phyloP scores from a whole-genome alignment of 2,329 filamentous ascomycete species.

The Colletotrichum falcatum region DNA sequence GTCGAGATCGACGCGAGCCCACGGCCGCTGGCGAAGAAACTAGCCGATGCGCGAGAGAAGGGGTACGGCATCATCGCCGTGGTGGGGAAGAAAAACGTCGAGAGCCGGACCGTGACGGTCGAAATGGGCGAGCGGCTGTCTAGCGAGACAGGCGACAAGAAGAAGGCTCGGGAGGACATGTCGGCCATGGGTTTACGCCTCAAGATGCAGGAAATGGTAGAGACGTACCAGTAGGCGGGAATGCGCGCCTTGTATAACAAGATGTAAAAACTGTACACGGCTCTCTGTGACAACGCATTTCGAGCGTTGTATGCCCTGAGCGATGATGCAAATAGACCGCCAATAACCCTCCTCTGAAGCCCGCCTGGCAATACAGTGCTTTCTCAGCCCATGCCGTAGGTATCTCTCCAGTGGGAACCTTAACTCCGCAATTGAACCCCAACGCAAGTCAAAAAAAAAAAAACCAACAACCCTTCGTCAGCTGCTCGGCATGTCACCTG shows the following conservation, averaged over 20 bases:
- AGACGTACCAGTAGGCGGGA: constrained; percentile 58
- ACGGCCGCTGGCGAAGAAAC: constrained; percentile 74
- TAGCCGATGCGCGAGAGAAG: constrained; percentile 76
- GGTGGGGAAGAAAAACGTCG: constrained; percentile 74
- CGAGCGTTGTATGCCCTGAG: constrained; percentile 1
- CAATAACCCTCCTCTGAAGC: constrained; percentile 3
- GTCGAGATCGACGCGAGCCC: constrained; percentile 78
- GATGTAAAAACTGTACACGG: constrained; percentile 32
- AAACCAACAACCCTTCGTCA: background rate
- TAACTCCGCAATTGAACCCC: constrained; percentile 5
- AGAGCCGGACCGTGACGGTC: constrained; percentile 66
- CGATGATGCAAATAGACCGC: constrained; percentile 13
- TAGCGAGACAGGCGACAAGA: constrained; percentile 46
- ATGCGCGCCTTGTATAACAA: constrained; percentile 16
- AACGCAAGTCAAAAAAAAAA: background rate
- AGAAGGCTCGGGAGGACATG: constrained; percentile 53
- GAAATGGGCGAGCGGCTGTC: constrained; percentile 45
- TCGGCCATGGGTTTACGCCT: constrained; percentile 58
- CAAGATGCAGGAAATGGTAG: constrained; percentile 59
- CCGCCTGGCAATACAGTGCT: background rate
- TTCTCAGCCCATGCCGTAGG: constrained; percentile 8
- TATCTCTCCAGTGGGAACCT: background rate
- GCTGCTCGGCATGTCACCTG: background rate
- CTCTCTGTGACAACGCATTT: constrained; percentile 3
- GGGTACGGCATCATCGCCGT: constrained; percentile 81